Conservation (phyloP, 495 filamentous ascomycete species). For the Pseudevernia furfuracea region DNA sequence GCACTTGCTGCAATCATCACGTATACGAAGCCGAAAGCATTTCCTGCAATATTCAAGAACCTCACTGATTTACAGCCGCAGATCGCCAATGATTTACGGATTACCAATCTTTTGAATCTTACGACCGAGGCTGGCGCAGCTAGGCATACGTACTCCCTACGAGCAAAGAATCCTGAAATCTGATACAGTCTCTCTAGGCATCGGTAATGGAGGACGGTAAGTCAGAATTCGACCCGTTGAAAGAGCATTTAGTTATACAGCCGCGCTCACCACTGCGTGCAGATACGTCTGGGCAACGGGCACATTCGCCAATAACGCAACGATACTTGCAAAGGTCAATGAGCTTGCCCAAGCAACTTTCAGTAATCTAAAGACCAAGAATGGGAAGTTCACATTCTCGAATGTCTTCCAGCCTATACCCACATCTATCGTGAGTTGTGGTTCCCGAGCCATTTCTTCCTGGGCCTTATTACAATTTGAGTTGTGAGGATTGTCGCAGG, state of each 20-base stretch:
- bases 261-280: not conserved
- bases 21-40: conserved; percentile 8
- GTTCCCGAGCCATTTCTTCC: not conserved
- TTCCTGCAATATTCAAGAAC: conserved; percentile 1
- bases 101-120: conserved; percentile 10
- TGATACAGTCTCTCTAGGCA: not conserved
- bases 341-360: conserved; percentile 1
- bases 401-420: conserved; percentile 13
- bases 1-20: conserved; percentile 1
- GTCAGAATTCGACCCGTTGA: not conserved
- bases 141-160: not conserved
- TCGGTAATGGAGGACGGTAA: not conserved
- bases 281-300: conserved; percentile 3
- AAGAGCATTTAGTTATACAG: not conserved
- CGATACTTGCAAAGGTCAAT: conserved; percentile 7
- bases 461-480: not conserved
- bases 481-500: not conserved
- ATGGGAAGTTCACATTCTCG: conserved; percentile 6
- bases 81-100: conserved; percentile 8
- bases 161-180: not conserved
- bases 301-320: conserved; percentile 11
- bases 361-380: not conserved
- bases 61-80: conserved; percentile 1
- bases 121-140: conserved; percentile 3
- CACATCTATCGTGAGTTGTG: conserved; percentile 4